Percentiles rank a stretch among this genome's conserved stretches.
Conservation (phyloP, 176 grass and related monocot species). For the Oryza australiensis region DNA sequence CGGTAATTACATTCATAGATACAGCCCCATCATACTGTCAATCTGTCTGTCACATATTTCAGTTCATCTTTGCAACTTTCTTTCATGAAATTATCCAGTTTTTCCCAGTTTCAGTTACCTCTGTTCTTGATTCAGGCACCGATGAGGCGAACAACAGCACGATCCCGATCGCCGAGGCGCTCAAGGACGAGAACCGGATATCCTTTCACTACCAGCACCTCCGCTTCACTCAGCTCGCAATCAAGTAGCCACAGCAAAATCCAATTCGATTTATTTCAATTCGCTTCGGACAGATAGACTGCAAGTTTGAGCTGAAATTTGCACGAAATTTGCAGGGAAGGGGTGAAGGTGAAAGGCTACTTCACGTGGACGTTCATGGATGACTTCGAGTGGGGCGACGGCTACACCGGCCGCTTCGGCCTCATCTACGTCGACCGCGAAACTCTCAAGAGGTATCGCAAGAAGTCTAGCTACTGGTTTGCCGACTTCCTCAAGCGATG, state of each 20-base stretch:
- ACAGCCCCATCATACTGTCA: not conserved
- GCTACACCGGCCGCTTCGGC: slow-evolving; percentile 56
- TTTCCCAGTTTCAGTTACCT: not conserved
- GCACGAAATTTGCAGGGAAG: slow-evolving; percentile 26
- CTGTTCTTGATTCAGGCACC: not conserved
- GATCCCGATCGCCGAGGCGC: slow-evolving; percentile 35
- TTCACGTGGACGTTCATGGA: slow-evolving; percentile 77
- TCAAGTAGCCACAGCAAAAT: slow-evolving; percentile 34
- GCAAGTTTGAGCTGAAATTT: not conserved
- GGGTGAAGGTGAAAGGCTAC: slow-evolving; percentile 57
- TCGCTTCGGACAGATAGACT: not conserved
- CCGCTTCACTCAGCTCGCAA: slow-evolving; percentile 36
- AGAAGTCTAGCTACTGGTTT: slow-evolving; percentile 65
- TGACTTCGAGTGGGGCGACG: slow-evolving; percentile 66
- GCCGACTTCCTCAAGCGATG: slow-evolving; percentile 45
- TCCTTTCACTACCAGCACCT: slow-evolving; percentile 50
- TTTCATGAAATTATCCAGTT: not conserved
- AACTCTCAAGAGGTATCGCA: slow-evolving; percentile 62
- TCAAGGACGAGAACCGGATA: slow-evolving; percentile 50
- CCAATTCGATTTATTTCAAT: not conserved
- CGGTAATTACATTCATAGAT: not conserved
- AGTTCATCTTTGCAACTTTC: not conserved
- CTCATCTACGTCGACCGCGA: slow-evolving; percentile 57
- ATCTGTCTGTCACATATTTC: not conserved
- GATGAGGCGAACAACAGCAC: slow-evolving; percentile 47